These are phyloP conservation scores for Pythium insidiosum DNA, from an alignment of 352 stramenopile genomes.

Conservation along the genomic window DNA sequence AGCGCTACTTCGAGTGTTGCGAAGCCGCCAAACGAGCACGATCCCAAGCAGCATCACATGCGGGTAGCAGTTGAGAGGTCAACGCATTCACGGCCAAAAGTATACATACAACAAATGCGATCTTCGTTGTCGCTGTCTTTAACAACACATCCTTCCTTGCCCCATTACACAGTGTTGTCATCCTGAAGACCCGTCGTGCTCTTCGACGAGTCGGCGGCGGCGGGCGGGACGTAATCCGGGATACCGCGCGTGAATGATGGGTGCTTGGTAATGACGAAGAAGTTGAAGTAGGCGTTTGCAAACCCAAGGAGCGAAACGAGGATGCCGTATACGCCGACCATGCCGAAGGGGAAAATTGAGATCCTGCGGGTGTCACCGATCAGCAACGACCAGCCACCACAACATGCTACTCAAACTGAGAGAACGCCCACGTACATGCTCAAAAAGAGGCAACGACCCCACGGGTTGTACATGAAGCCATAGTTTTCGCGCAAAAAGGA, in stretches of 20 bases:
- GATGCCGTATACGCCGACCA: constrained; percentile 75
- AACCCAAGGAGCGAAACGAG: constrained; percentile 73
- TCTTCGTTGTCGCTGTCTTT: no score
- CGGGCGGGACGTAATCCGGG: constrained; percentile 73
- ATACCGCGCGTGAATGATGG: constrained; percentile 80
- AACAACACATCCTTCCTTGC: no score
- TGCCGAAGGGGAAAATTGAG: constrained; percentile 86
- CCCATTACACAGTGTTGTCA: constrained; percentile 16
- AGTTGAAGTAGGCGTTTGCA: constrained; percentile 86
- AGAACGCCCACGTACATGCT: constrained; percentile 49
- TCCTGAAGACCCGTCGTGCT: constrained; percentile 15
- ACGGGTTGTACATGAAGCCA: constrained; percentile 87
- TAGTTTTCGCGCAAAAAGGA: constrained; percentile 68
- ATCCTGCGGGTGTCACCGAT: constrained; percentile 50
- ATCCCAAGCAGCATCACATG: no score
- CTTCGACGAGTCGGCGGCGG: constrained; percentile 22
- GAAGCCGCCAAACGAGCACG: constrained; percentile 26
- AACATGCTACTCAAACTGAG: neutral
- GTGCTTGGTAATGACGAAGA: constrained; percentile 86
- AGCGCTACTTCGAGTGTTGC: constrained; percentile 73
- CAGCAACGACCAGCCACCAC: neutral
- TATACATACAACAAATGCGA: no score
- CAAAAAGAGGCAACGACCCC: constrained; percentile 79
- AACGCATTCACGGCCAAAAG: no score
- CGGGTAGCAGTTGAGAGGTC: no score